Base-by-base conservation (phyloP, 1,284 basidiomycete species). In the Puccinia novopanici region DNA sequence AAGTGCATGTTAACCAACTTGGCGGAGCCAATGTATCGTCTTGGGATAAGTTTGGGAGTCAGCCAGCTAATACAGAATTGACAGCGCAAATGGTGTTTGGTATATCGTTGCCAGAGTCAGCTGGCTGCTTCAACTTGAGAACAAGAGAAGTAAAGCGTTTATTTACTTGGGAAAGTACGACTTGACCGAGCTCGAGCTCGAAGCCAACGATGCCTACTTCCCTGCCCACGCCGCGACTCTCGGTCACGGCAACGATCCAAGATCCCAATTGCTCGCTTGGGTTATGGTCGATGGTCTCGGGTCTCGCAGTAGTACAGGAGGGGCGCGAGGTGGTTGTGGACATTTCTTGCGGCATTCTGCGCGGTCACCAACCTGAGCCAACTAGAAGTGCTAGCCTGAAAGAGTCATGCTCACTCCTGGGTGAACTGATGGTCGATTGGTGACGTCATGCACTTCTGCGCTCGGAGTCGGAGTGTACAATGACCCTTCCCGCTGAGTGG, bases 161-260 rank as follows among this genome's bases (percentile, higher is more conserved):
- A n/a, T 71, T n/a, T 9, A 83, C 83, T 80, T 84, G 83, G 13
- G 84, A 82, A n/a, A 84, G 52, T 9, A 81, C 34, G 15, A 83
- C 80, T 24, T 77, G 75, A 12, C 81, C 82, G 3, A 78, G 48
- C 17, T 84, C 82, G 5, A 65, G 40, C 55, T 84, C 77, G 52
- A 83, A 63, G 12, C 82, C 82, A 4, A 82, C 82, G 24, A 84
- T 76, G 19, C 83, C 84, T 9, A 84, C 81, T n/a, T 84, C 82
- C 17, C 82, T 72, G 17, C 81, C 81, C 9, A 82, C 81, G 0
- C 82, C 82, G 9, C 83, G 79, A 27, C 77, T 81, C 34, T 83
- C 83, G 22, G 83, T 67, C 42, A 84, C 13, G 4, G 84, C 82
- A 27, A 83, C 65, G 40, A 83, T 45, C 81, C 82, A 84, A 50